Evolutionary conservation across 2,329 filamentous ascomycete species (phyloP), one percentile per base, ranked within the genome.

Genomic region (Xylariaceae sp.): DNA sequence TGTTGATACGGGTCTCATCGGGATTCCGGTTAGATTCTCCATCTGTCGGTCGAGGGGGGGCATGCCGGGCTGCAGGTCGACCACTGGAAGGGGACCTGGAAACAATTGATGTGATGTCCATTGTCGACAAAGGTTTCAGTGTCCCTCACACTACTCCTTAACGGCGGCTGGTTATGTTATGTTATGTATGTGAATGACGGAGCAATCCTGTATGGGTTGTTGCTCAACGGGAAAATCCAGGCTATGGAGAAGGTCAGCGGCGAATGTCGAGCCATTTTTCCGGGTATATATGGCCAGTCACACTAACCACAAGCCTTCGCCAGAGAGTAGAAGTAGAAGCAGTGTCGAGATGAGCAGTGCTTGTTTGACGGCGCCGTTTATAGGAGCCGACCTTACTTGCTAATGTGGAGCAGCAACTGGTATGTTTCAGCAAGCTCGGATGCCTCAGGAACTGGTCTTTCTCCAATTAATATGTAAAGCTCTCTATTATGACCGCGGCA

Each of bases 21-120:
- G 35, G 10, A 13, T 34, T 23, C 34, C 30, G 49, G 34, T 7
- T 34, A 13, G 23, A n/a, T 23, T 34, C 49, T 51, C 30, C 15
- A 51, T 35, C 34, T 4, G 49, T n/a, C 13, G 49, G 23, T 4
- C 30, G 23, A 23, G 8, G 72, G 66, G 78, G 80, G 39, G 71
- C 71, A 54, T 37, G 42, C 45, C 74, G 68, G 42, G 10, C 42
- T 45, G 5, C 42, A 62, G 77, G 74, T 44, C 75, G 70, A 55
- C 75, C 70, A 11, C 77, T 73, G 55, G 75, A 71, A 62, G 77
- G 70, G 72, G 18, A 17, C 13, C 80, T 81, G 62, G 78, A 74
- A 66, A 82, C 73, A 68, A 77, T 77, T 69, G 79, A 79, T 79
- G 82, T 51, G 6, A 23, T 49, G 6, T 51, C 23, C 49, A n/a